Conservation (phyloP, 75 land plant genomes). For the Picea glauca region DNA sequence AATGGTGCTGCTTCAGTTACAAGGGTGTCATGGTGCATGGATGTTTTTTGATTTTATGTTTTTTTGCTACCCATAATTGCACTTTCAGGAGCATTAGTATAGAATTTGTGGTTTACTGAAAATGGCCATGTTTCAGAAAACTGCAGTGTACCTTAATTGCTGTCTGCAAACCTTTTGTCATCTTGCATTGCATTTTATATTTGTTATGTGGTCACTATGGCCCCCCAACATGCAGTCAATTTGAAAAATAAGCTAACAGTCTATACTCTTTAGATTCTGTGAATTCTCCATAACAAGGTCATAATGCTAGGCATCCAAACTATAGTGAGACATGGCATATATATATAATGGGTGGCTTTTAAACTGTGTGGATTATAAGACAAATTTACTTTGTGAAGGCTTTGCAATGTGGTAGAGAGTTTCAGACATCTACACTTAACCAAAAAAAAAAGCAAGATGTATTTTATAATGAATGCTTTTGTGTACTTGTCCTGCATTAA, state of each 20-base stretch:
- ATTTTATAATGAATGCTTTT: too few relatives aligned
- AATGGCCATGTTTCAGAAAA: not conserved
- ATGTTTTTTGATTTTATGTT: not conserved
- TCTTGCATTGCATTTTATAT: constrained; percentile 1
- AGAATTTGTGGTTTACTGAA: not conserved
- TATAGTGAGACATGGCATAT: not conserved
- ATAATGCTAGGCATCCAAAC: too few relatives aligned
- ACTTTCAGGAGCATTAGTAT: not conserved
- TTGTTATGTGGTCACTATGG: constrained; percentile 1
- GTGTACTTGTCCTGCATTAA: too few relatives aligned
- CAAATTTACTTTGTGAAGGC: not conserved
- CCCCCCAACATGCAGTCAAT: not conserved
- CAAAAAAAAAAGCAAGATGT: too few relatives aligned
- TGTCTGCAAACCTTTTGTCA: not conserved
- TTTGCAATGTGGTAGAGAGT: not conserved
- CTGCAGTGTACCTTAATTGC: too few relatives aligned
- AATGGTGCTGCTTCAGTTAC: not conserved
- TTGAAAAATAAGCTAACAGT: not conserved
- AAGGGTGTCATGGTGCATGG: not conserved
- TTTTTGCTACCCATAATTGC: not conserved
- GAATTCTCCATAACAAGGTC: not conserved
- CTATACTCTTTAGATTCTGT: not conserved
- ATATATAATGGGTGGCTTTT: not conserved
- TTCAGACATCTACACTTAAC: too few relatives aligned
- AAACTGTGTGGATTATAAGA: not conserved